Evolutionary conservation across 306 rosid genomes (phyloP), one percentile per base, ranked within the genome.

Genomic region (Vigna radiata): DNA sequence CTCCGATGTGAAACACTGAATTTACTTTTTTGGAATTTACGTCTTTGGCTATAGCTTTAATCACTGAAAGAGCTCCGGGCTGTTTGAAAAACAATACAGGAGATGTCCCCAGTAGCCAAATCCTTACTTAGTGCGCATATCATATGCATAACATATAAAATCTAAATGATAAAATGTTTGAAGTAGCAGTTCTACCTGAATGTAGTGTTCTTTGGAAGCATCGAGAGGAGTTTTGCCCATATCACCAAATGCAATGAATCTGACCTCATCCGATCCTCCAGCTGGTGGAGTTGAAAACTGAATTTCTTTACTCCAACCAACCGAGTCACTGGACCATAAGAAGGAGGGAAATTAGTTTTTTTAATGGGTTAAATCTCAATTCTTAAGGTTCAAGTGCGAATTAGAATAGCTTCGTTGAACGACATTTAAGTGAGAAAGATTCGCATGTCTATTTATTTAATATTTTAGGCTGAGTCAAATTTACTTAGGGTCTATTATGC

Each of bases 151-250:
- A 29, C 75, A 77, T 76, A 8, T 60, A 52, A 73, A 63, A 18
- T 72, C 4, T 29, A 69, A 56, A 70, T 62, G 55, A 1, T 62
- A 23, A 44, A 50, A 61, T 37, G 44, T 18, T 61, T 47, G 12
- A 43, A 41, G 64, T 33, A 47, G 25, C 13, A 73, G 4, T 54
- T 76, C 5, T 69, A 90, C 98, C 95, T 94, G 98, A 88, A 94
- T 94, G 82, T 88, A 94, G 83, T 91, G 98, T 81, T 91, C 96
- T 17, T 74, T 37, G 5, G 97, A 88, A 74, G 83, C 66, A 76
- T 94, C 98, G 9, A 82, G 89, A 55, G 98, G 97, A 70, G 97
- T 88, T 77, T 94, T 94, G 25, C 98, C 98, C 98, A 94, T 90
- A 41, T 94, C 97, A 29, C 97, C 97, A 62, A 43, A 91, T 73